Conservation (phyloP, 495 filamentous ascomycete species). For the Aspergillus bridgeri region DNA sequence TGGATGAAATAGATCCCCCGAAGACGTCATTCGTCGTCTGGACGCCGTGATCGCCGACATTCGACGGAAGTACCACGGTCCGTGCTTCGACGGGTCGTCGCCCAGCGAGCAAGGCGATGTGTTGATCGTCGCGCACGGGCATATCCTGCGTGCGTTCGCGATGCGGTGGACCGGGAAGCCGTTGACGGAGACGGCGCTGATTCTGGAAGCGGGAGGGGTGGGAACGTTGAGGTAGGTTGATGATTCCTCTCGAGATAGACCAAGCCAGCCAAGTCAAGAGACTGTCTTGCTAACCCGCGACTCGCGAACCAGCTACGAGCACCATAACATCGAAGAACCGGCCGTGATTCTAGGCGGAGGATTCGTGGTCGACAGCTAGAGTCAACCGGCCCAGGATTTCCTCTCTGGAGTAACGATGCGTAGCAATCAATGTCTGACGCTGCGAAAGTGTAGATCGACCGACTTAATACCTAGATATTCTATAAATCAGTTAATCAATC, state of each 20-base stretch:
- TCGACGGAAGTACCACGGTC: constrained; percentile 49
- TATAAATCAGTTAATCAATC: too few relatives aligned
- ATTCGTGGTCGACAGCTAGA: constrained; percentile 41
- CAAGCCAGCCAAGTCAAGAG: background rate
- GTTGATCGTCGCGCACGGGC: constrained; percentile 75
- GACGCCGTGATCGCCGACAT: constrained; percentile 77
- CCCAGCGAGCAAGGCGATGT: constrained; percentile 56
- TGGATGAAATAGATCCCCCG: constrained; percentile 52
- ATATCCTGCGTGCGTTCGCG: constrained; percentile 84
- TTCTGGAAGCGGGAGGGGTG: constrained; percentile 78
- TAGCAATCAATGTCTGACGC: too few relatives aligned
- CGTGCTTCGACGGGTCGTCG: constrained; percentile 27
- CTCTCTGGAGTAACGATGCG: too few relatives aligned
- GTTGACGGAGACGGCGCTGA: constrained; percentile 50
- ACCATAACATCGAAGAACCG: constrained; percentile 63
- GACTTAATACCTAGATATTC: too few relatives aligned
- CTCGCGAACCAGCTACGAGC: constrained; percentile 55
- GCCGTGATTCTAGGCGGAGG: constrained; percentile 60
- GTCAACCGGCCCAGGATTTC: too few relatives aligned
- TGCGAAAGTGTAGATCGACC: too few relatives aligned
- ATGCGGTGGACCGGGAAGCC: constrained; percentile 79
- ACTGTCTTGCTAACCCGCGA: background rate
- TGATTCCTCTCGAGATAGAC: background rate
- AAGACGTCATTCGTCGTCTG: constrained; percentile 63
- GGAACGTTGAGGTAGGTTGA: constrained; percentile 65